Evolutionary conservation across 208 protist species (phyloP), one percentile per base, ranked within the genome.

Genomic region (Porcisia deanei): DNA sequence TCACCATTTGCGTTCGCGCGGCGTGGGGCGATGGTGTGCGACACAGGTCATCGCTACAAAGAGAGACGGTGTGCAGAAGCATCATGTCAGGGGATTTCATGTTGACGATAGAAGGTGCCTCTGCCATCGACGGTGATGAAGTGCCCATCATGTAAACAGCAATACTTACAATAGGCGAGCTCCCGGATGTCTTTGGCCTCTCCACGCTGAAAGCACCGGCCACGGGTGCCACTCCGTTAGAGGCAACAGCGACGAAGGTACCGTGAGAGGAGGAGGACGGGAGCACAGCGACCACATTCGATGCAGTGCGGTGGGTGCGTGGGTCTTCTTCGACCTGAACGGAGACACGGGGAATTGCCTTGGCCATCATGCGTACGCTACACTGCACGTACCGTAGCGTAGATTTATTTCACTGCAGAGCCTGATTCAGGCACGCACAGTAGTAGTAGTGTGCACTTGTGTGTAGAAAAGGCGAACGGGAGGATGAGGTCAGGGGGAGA

Each of bases 41-140:
- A 18, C 66, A n/a, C 30, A 81, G 6, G 41, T 77, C 77, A 34
- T 55, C 25, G 3, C 30, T 14, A 18, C 9, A 57, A 25, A 82
- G 14, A 47, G 52, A 16, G 1, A 77, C 52, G 9, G 77, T 75
- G n/a, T 77, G 71, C 25, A 82, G 20, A 45, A 69, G 58, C 77
- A 82, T 82, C 77, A 82, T 77, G n/a, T 82, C 77, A 8, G 77
- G 77, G 37, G 76, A 60, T 45, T 71, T 10, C 0, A 45, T 37
- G 1, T n/a, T 47, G 20, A 8, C 37, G 14, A 1, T 64, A 16
- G 59, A 52, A 41, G 54, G 18, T 67, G 67, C 34, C 0, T 41
- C 6, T 49, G 70, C 39, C 14, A 54, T 7, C 34, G 52, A 22
- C 49, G 37, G 34, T 25, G 68, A 45, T 9, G 68, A 25, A 30